Percentiles rank a stretch among this genome's conserved stretches.
Conservation (phyloP, 164 flowering plant species). For the Santalum album region DNA sequence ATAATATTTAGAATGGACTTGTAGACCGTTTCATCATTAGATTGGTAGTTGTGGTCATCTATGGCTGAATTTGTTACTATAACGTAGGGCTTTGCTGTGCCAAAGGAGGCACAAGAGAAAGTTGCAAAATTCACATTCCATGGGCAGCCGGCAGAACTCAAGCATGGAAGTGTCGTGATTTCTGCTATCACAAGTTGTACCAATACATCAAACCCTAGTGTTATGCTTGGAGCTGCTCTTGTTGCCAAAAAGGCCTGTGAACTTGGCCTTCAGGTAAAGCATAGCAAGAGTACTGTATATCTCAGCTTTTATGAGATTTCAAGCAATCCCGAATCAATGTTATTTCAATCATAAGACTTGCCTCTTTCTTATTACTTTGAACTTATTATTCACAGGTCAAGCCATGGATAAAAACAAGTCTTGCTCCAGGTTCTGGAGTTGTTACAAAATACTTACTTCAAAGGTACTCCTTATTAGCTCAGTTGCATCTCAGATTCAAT, state of each 20-base stretch:
- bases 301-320: not conserved
- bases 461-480: conserved; percentile 53
- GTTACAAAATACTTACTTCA: conserved; percentile 73
- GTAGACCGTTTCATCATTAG: too few species aligned
- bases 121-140: conserved; percentile 75
- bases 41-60: too few species aligned
- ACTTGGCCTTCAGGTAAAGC: conserved; percentile 67
- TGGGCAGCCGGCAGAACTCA: conserved; percentile 73
- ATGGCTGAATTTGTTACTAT: not conserved
- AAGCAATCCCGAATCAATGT: not conserved
- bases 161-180: conserved; percentile 90
- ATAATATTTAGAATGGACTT: too few species aligned
- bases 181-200: conserved; percentile 98
- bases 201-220: conserved; percentile 94
- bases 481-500: not conserved
- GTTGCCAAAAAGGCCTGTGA: conserved; percentile 91
- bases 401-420: conserved; percentile 95
- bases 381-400: conserved; percentile 44
- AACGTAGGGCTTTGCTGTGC: conserved; percentile 79
- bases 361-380: not conserved
- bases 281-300: not conserved
- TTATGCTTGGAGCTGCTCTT: conserved; percentile 93
- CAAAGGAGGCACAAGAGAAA: conserved; percentile 73
- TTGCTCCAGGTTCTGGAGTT: conserved; percentile 97
- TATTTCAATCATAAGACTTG: not conserved